Evolutionary conservation across 345 rosid species (phyloP).

Genomic region (Populus ilicifolia): DNA sequence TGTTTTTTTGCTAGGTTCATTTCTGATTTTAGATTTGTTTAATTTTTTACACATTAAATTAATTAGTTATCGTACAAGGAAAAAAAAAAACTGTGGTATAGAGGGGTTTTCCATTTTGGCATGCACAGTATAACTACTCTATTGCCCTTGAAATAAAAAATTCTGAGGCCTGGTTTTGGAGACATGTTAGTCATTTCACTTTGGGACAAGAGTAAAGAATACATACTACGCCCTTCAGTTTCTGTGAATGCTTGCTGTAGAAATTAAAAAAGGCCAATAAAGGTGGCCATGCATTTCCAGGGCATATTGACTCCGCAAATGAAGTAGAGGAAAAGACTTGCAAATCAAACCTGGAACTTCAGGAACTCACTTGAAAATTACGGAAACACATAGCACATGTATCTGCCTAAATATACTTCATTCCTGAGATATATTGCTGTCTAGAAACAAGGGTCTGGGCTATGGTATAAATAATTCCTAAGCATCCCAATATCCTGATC

Average conservation of each 20-base stretch:
- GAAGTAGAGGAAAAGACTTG: constrained; percentile 1
- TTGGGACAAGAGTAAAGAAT: too few species aligned
- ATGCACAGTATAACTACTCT: too few species aligned
- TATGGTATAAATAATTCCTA: constrained; percentile 76
- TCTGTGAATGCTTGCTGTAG: constrained; percentile 11
- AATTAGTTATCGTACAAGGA: too few species aligned
- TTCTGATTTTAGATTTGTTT: too few species aligned
- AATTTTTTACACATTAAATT: too few species aligned
- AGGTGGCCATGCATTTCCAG: neutral
- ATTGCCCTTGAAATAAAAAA: too few species aligned
- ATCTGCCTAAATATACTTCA: constrained; percentile 71
- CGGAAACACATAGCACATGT: constrained; percentile 34
- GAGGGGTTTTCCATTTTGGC: too few species aligned
- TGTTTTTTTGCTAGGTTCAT: too few species aligned
- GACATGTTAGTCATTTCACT: too few species aligned
- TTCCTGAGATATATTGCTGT: constrained; percentile 85
- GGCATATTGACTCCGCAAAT: constrained; percentile 1
- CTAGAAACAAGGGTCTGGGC: constrained; percentile 85
- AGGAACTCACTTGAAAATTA: constrained; percentile 36
- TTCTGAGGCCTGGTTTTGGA: too few species aligned
- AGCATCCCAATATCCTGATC: constrained; percentile 71
- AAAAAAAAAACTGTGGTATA: too few species aligned
- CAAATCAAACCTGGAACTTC: constrained; percentile 17
- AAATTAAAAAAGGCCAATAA: neutral
- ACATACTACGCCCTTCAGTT: neutral